These are phyloP conservation scores for Monosporozyma servazzii DNA, from an alignment of 805 yeast genomes.

Conservation along the genomic window DNA sequence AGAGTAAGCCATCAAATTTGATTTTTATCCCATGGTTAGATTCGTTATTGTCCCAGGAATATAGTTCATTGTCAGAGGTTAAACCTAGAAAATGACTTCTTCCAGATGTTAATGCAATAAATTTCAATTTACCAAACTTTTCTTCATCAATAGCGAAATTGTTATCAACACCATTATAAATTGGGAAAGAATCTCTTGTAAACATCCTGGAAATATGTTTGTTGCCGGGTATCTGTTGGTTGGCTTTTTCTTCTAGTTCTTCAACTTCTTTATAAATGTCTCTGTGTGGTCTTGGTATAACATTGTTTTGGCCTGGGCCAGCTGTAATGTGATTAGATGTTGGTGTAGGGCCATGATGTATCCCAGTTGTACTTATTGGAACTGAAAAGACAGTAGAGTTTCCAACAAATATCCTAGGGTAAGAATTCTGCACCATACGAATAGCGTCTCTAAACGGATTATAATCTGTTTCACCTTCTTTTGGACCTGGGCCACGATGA, in stretches of 20 bases:
- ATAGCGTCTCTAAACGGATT: conserved; percentile 26
- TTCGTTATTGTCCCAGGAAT: conserved; percentile 51
- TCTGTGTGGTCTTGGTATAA: conserved; percentile 16
- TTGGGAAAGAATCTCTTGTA: conserved; percentile 20
- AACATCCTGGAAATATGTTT: conserved; percentile 23
- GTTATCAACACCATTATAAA: conserved; percentile 7
- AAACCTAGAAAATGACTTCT: conserved; percentile 55
- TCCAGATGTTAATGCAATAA: conserved; percentile 50
- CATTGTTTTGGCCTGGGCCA: background rate
- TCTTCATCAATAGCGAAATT: conserved; percentile 12
- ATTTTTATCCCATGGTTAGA: conserved; percentile 38
- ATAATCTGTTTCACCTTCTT: conserved; percentile 26
- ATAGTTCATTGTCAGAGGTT: conserved; percentile 40
- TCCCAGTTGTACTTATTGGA: conserved; percentile 19
- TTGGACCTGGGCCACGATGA: conserved; percentile 35
- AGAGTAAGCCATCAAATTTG: conserved; percentile 28
- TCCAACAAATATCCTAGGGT: conserved; percentile 14
- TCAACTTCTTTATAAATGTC: conserved; percentile 22
- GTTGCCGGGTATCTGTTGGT: conserved; percentile 20
- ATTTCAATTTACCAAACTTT: conserved; percentile 22
- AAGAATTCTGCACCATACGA: conserved; percentile 17
- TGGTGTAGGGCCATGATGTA: conserved; percentile 16
- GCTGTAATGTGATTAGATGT: background rate
- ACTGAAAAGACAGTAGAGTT: background rate
- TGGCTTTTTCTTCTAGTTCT: conserved; percentile 13